phyloP scores from a whole-genome alignment of 2,329 filamentous ascomycete species.

The Ophiostoma sp. region DNA sequence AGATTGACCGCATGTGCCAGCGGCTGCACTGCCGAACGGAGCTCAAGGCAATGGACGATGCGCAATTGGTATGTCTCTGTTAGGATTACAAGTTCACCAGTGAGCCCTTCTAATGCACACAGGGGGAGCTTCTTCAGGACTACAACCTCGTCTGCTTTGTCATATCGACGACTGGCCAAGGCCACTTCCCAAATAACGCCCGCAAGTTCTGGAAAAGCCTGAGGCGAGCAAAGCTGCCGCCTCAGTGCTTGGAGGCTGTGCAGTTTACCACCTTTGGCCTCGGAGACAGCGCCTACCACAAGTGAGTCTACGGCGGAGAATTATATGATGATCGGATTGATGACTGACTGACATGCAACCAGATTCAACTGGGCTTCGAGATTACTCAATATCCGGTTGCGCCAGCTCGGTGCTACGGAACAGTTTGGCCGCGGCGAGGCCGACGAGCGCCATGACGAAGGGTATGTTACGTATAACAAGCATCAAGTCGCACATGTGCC shows the following conservation, averaged over 20 bases:
- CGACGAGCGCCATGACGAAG: slow-evolving; percentile 90
- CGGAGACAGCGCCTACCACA: slow-evolving; percentile 89
- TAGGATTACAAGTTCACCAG: neutral
- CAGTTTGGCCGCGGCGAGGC: slow-evolving; percentile 77
- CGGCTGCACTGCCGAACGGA: slow-evolving; percentile 72
- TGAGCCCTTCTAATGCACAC: neutral
- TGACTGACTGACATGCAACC: neutral
- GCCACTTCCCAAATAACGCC: slow-evolving; percentile 82
- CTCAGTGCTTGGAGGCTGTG: slow-evolving; percentile 62
- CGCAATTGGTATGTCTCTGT: slow-evolving; percentile 60
- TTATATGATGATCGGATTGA: slow-evolving; percentile 25
- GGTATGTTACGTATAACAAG: slow-evolving; percentile 47
- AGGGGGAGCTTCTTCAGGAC: slow-evolving; percentile 45
- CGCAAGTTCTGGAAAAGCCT: slow-evolving; percentile 79
- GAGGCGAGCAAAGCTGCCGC: slow-evolving; percentile 69
- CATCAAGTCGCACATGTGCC: neutral
- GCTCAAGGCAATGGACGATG: slow-evolving; percentile 70
- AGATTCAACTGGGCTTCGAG: slow-evolving; percentile 91
- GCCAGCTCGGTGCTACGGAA: slow-evolving; percentile 74
- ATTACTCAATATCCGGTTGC: slow-evolving; percentile 77
- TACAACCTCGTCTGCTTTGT: slow-evolving; percentile 67
- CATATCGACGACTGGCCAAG: slow-evolving; percentile 89
- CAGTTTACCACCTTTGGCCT: slow-evolving; percentile 83
- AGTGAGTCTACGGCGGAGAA: slow-evolving; percentile 44
- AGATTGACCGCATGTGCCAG: slow-evolving; percentile 69